Percentiles rank a stretch among this genome's conserved stretches.
Conservation (phyloP, 768 basidiomycete species). For the Boletus eberwhitei region DNA sequence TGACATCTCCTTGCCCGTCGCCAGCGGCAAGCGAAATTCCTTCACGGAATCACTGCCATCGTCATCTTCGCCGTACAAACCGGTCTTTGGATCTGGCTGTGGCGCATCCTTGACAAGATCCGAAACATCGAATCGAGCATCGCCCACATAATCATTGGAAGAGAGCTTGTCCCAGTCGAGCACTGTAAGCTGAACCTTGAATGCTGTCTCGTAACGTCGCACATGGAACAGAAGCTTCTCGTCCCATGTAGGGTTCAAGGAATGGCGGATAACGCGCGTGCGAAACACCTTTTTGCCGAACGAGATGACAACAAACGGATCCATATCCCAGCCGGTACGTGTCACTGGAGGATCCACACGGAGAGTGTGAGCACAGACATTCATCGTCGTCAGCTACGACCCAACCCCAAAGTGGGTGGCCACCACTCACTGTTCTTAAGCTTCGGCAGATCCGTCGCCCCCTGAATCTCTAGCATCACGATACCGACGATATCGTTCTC, state of each 20-base stretch:
- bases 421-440: slow-evolving; percentile 75
- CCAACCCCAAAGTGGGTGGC: neutral
- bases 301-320: slow-evolving; percentile 92
- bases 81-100: slow-evolving; percentile 56
- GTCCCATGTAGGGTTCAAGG: slow-evolving; percentile 85
- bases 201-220: slow-evolving; percentile 76
- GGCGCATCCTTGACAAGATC: slow-evolving; percentile 68
- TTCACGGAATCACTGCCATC: slow-evolving; percentile 52
- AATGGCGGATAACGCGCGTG: slow-evolving; percentile 84
- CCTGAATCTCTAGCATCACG: slow-evolving; percentile 88
- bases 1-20: slow-evolving; percentile 54
- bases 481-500: slow-evolving; percentile 88
- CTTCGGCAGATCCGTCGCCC: slow-evolving; percentile 80
- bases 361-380: neutral
- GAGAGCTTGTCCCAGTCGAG: slow-evolving; percentile 97
- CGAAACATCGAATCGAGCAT: slow-evolving; percentile 65
- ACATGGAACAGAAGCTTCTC: slow-evolving; percentile 97
- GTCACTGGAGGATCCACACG: slow-evolving; percentile 52
- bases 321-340: slow-evolving; percentile 91
- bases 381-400: neutral
- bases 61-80: slow-evolving; percentile 39
- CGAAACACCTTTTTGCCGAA: slow-evolving; percentile 98
- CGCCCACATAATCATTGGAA: slow-evolving; percentile 86
- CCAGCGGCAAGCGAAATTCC: slow-evolving; percentile 65
- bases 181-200: slow-evolving; percentile 75